phyloP scores from a whole-genome alignment of 129 eudicot species.

The Flaveria robusta region DNA sequence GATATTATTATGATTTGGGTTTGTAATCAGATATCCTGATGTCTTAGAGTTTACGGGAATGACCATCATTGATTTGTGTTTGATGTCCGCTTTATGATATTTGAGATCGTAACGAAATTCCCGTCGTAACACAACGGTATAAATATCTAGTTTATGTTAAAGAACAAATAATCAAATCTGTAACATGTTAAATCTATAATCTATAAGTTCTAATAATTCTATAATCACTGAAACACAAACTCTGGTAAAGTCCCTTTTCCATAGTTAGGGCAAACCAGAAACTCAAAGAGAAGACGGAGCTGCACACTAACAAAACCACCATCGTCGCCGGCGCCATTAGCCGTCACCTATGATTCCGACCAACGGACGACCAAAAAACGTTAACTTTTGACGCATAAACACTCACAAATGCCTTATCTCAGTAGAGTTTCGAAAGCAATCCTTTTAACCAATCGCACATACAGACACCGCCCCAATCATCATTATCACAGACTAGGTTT shows the following conservation, averaged over 20 bases:
- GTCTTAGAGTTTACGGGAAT: no score
- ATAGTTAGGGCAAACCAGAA: slow-evolving; percentile 27
- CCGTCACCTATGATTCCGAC: slow-evolving; percentile 24
- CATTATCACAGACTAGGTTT: slow-evolving; percentile 19
- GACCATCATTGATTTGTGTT: no score
- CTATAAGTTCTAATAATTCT: no score
- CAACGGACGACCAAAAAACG: slow-evolving; percentile 13
- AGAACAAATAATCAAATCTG: no score
- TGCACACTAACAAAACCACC: slow-evolving; percentile 9
- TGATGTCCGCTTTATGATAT: no score
- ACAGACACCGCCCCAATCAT: slow-evolving; percentile 12
- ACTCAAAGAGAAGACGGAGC: slow-evolving; percentile 15
- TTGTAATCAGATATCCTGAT: no score
- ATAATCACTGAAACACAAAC: no score
- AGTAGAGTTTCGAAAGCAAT: slow-evolving; percentile 48
- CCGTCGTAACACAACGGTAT: no score
- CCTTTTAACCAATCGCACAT: slow-evolving; percentile 25
- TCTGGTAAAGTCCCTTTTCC: neutral
- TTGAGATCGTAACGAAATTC: no score
- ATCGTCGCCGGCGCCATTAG: neutral
- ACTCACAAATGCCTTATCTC: slow-evolving; percentile 41
- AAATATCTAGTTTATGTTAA: no score
- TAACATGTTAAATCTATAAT: no score
- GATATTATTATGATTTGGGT: no score
- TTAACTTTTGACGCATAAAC: slow-evolving; percentile 19